phyloP scores from a whole-genome alignment of 495 filamentous ascomycete species.

The Hypoxylon perforatum region DNA sequence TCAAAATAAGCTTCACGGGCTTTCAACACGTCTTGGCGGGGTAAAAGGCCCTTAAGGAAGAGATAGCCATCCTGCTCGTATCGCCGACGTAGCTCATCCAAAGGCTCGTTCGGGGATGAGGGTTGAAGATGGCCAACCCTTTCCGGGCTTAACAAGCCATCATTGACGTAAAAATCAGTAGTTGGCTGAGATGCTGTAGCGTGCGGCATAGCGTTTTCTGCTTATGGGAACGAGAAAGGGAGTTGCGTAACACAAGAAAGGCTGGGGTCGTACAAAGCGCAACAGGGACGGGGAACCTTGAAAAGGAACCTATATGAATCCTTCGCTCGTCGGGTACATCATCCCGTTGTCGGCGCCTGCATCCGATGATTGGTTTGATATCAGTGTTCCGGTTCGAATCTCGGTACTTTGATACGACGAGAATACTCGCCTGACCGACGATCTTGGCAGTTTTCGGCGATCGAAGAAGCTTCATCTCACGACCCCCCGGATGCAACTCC shows the following conservation, averaged over 20 bases:
- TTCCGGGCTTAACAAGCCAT: slow-evolving; percentile 62
- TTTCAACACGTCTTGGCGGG: slow-evolving; percentile 66
- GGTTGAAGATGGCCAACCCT: slow-evolving; percentile 56
- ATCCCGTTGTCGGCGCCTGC: slow-evolving; percentile 15
- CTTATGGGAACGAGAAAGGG: too few species aligned
- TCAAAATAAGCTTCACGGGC: slow-evolving; percentile 67
- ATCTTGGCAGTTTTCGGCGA: slow-evolving; percentile 7
- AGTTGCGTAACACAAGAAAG: too few species aligned
- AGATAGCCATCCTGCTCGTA: slow-evolving; percentile 69
- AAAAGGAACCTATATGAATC: too few species aligned
- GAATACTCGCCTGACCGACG: background rate
- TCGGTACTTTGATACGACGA: slow-evolving; percentile 29
- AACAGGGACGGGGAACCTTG: too few species aligned
- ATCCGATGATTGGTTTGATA: background rate
- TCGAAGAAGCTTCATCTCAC: background rate
- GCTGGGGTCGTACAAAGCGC: background rate
- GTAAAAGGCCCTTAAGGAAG: slow-evolving; percentile 68
- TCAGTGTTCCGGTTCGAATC: background rate
- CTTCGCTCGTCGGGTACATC: background rate
- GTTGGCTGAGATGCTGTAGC: slow-evolving; percentile 7
- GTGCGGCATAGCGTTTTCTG: slow-evolving; percentile 19
- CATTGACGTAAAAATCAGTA: slow-evolving; percentile 54
- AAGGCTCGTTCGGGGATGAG: slow-evolving; percentile 46
- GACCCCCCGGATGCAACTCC: slow-evolving; percentile 4
- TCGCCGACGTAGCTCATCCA: slow-evolving; percentile 61